These are phyloP conservation scores for Saksenaea oblongispora DNA, from an alignment of 371 early-diverging fungal species.

Conservation along the genomic window DNA sequence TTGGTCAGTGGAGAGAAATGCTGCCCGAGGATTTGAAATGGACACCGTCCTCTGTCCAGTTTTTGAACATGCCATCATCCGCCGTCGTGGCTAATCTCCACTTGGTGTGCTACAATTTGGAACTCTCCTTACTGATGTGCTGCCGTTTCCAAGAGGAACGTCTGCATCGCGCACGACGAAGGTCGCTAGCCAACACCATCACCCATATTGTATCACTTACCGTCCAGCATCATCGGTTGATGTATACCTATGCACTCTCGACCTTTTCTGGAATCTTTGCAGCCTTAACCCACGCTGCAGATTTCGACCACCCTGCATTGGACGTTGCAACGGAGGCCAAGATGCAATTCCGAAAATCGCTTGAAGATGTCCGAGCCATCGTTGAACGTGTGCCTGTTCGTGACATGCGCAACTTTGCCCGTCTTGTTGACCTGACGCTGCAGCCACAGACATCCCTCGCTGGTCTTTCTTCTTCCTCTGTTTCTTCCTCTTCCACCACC, in stretches of 20 bases:
- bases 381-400: constrained; percentile 25
- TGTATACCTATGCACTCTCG: constrained; percentile 39
- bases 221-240: constrained; percentile 33
- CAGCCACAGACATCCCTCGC: constrained; percentile 20
- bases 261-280: constrained; percentile 47
- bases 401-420: constrained; percentile 34
- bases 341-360: constrained; percentile 37
- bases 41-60: constrained; percentile 19
- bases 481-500: background rate
- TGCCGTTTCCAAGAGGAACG: constrained; percentile 43
- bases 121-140: constrained; percentile 44
- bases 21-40: constrained; percentile 35
- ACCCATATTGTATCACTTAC: constrained; percentile 41
- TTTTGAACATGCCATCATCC: constrained; percentile 22
- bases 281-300: constrained; percentile 43
- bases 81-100: constrained; percentile 39
- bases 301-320: constrained; percentile 37
- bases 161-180: constrained; percentile 35
- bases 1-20: constrained; percentile 37
- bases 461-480: background rate
- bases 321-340: constrained; percentile 35
- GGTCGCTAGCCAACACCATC: constrained; percentile 41
- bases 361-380: constrained; percentile 37
- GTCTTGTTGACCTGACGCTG: constrained; percentile 33
- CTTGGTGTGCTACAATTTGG: constrained; percentile 38